Conservation (phyloP, 2,329 filamentous ascomycete species). For the Zelopaecilomyces penicillatus region DNA sequence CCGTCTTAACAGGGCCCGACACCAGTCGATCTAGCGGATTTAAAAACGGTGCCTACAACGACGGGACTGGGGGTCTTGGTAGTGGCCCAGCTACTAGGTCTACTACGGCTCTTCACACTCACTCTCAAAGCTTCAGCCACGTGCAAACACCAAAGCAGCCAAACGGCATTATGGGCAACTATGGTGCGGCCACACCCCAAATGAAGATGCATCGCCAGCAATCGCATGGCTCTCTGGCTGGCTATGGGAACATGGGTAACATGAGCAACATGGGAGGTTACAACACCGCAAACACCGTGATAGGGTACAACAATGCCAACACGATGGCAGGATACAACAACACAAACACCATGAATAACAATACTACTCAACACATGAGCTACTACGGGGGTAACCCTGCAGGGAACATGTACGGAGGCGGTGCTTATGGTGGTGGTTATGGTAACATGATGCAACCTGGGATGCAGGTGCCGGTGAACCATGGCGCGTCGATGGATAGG, state of each 20-base stretch:
- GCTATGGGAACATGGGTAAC: constrained; percentile 10
- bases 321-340: constrained; percentile 5
- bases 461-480: constrained; percentile 18
- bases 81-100: constrained; percentile 14
- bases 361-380: constrained; percentile 2
- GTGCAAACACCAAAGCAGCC: constrained; percentile 18
- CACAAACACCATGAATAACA: constrained; percentile 5
- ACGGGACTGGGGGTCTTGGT: constrained; percentile 35
- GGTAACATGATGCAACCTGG: constrained; percentile 18
- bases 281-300: constrained; percentile 4
- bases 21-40: constrained; percentile 35
- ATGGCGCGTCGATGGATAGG: constrained; percentile 23
- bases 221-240: constrained; percentile 18
- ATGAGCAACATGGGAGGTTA: constrained; percentile 14
- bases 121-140: constrained; percentile 13
- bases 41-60: constrained; percentile 46
- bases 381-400: constrained; percentile 11
- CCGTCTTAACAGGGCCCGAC: constrained; percentile 24
- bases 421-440: neutral
- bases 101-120: constrained; percentile 18
- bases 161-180: constrained; percentile 19
- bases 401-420: constrained; percentile 15
- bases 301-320: too few relatives aligned
- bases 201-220: constrained; percentile 15
- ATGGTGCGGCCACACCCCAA: constrained; percentile 13